Evolutionary conservation across 306 rosid genomes (phyloP).

Genomic region (Clitoria ternatea): DNA sequence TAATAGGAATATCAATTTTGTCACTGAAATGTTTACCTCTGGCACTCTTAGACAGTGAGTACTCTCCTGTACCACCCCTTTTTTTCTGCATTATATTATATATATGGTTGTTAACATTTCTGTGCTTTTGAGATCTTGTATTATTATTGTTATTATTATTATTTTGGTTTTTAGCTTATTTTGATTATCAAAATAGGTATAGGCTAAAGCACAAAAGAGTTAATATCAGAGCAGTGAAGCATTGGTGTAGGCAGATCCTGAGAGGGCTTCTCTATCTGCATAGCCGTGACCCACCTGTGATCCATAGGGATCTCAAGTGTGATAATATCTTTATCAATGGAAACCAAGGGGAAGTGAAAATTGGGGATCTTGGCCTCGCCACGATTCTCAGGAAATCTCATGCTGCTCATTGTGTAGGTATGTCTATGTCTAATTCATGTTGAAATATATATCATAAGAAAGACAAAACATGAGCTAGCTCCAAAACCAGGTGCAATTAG

Average conservation of each 20-base stretch:
- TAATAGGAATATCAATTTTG: conserved; percentile 85
- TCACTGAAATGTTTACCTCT: conserved; percentile 95
- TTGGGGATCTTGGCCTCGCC: conserved; percentile 95
- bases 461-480: neutral
- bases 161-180: neutral
- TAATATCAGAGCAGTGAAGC: conserved; percentile 80
- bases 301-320: conserved; percentile 97
- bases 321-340: conserved; percentile 95
- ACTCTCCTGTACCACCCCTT: no score
- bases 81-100: no score
- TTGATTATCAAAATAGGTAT: conserved; percentile 43
- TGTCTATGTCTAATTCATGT: conserved; percentile 15
- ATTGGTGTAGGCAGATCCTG: conserved; percentile 97
- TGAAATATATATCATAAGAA: neutral
- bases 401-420: conserved; percentile 93
- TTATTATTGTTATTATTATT: neutral
- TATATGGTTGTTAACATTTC: neutral
- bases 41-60: conserved; percentile 93
- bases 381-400: conserved; percentile 85
- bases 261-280: conserved; percentile 85
- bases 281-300: conserved; percentile 89
- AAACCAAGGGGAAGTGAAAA: conserved; percentile 93
- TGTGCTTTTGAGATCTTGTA: conserved; percentile 26
- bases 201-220: conserved; percentile 82
- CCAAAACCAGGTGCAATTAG: neutral